Evolutionary conservation across 768 basidiomycete species (phyloP), one percentile per base, ranked within the genome.

Genomic region (Solioccasus polychromus): DNA sequence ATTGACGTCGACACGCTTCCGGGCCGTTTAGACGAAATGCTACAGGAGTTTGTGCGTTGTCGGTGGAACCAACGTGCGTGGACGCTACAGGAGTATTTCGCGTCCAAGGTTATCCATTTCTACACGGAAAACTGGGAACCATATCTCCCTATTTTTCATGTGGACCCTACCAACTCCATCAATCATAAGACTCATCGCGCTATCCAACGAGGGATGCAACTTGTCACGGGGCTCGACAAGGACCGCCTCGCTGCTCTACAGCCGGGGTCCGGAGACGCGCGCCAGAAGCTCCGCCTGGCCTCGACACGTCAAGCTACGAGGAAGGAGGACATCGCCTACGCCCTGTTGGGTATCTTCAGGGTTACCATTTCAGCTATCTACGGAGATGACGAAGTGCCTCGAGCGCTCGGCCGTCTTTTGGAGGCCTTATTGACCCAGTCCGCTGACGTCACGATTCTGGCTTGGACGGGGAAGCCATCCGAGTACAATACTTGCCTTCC

Each of bases 261-360:
- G 9, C 48, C 56, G 2, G 56, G 61, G 12, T 12, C 44, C 1
- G 39, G 25, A 2, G 22, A 50, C 3, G 40, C 32, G 1, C 50
- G 52, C 14, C 34, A 61, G 37, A 61, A 52, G 42, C 54, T 64
- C 14, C 43, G 35, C 11, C 44, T 58, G 29, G 63, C 61, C 22
- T 58, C 63, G 5, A 35, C 1, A 2, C 49, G 63, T 5, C 23
- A n/a, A 3, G 54, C 63, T 10, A 55, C 51, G 3, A 36, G 20
- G 37, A 41, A 18, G 17, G 63, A 65, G 25, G 63, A 64, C 20
- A 24, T 40, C 1, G 58, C 60, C 11, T 64, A 64, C 26, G 62
- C 53, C 0, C 35, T 64, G 35, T 37, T 64, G 3, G 61, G 59
- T 20, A 48, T 63, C 6, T 52, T 63, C 31, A 37, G 48, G 34